Conservation (phyloP, 768 basidiomycete genomes). For the Psilocybe sp. region DNA sequence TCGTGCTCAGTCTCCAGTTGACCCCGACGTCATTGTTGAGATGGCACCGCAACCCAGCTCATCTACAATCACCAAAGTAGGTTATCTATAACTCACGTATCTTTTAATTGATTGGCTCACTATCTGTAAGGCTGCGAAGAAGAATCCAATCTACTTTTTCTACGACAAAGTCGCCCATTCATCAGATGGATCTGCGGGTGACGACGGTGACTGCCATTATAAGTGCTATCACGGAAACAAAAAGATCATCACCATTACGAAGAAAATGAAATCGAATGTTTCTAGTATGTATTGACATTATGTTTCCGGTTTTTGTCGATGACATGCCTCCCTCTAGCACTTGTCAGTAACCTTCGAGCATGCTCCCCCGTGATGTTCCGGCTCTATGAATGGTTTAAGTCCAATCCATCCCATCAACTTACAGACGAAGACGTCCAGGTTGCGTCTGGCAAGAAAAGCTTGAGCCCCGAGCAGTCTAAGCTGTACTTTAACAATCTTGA, state of each 20-base stretch:
- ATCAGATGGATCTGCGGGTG: not conserved
- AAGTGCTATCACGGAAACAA: slow-evolving; percentile 16
- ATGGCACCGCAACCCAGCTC: no score
- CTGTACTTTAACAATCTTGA: no score
- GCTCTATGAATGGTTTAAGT: slow-evolving; percentile 3
- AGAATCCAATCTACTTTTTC: slow-evolving; percentile 10
- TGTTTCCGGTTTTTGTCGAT: not conserved
- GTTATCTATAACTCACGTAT: no score
- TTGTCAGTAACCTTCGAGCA: not conserved
- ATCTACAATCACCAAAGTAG: no score
- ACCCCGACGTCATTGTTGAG: no score
- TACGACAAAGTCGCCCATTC: slow-evolving; percentile 13
- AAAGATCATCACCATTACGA: slow-evolving; percentile 14
- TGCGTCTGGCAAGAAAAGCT: no score
- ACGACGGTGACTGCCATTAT: slow-evolving; percentile 10
- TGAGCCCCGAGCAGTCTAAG: no score
- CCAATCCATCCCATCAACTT: slow-evolving; percentile 2
- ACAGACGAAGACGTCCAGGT: slow-evolving; percentile 8
- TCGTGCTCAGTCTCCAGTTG: no score
- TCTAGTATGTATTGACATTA: slow-evolving; percentile 10
- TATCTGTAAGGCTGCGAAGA: not conserved
- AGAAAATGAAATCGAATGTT: slow-evolving; percentile 12
- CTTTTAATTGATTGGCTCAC: not conserved
- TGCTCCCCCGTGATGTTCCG: slow-evolving; percentile 5
- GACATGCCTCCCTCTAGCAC: not conserved